Evolutionary conservation across 805 yeast genomes (phyloP), one percentile per base, ranked within the genome.

Genomic region (Saccharomycopsis vini): DNA sequence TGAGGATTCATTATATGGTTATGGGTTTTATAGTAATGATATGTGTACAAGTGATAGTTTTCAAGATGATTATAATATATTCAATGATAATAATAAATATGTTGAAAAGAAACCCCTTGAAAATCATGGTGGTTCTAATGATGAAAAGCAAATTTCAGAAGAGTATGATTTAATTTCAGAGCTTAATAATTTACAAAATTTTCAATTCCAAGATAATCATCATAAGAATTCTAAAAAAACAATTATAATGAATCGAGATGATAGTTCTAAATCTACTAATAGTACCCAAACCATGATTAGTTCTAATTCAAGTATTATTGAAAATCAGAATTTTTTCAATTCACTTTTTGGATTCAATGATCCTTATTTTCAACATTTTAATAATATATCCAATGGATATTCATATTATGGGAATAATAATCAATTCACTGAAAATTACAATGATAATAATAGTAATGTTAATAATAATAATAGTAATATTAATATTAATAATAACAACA

Each of bases 371-470:
- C 45, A 43, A 18, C 50, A 44, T 32, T 55, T 50, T 44, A 55
- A 50, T 24, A 50, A 50, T 23, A 53, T 64, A 2, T 56, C 66
- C 28, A 65, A 60, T 30, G 68, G 66, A 23, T 65, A 65, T 22
- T 63, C 68, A 1, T 63, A 66, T 42, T 63, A 60, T 51, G 58
- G 57, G 29, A 51, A 34, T 34, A 5, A n/a, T 21, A n/a, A 34
- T 18, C 22, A 19, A 18, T 16, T 34, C 37, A 18, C 21, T 23
- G 20, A 34, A 10, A 6, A 22, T 36, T n/a, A n/a, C n/a, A n/a
- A n/a, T n/a, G n/a, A n/a, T n/a, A n/a, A n/a, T n/a, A n/a, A n/a
- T n/a, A 28, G 7, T 32, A 32, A 7, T 32, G 13, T 38, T 7
- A 32, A 36, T 15, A 26, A 3, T 12, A 29, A 18, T 18, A 37